Conservation (phyloP, 345 rosid genomes). For the Chamaenerion angustifolium region DNA sequence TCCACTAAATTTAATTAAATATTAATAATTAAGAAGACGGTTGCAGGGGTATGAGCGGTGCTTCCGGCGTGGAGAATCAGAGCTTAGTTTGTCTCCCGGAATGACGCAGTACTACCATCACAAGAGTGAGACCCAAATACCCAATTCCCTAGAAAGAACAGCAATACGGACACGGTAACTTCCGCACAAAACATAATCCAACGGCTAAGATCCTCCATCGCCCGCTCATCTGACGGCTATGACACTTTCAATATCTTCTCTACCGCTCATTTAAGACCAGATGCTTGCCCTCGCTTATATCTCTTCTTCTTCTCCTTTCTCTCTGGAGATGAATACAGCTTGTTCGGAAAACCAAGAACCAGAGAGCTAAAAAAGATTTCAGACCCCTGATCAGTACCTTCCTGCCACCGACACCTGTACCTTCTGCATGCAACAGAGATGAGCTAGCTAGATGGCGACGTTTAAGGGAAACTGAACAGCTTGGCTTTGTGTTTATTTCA, state of each 20-base stretch:
- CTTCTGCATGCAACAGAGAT: slow-evolving; percentile 29
- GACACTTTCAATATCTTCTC: too few relatives aligned
- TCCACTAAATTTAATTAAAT: too few relatives aligned
- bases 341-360: not conserved
- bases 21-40: too few relatives aligned
- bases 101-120: slow-evolving; percentile 7
- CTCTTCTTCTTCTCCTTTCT: too few relatives aligned
- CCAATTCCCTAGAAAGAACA: slow-evolving; percentile 6
- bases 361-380: not conserved
- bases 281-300: not conserved
- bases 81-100: slow-evolving; percentile 1
- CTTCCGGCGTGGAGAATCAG: not conserved
- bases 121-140: too few relatives aligned
- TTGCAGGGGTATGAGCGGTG: too few relatives aligned
- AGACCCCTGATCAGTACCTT: not conserved
- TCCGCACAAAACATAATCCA: not conserved
- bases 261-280: too few relatives aligned
- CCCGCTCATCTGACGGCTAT: too few relatives aligned
- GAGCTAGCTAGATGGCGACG: too few relatives aligned
- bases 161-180: slow-evolving; percentile 4
- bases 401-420: slow-evolving; percentile 40
- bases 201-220: slow-evolving; percentile 3
- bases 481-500: too few relatives aligned
- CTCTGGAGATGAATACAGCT: not conserved
- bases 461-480: slow-evolving; percentile 2